A percentile compares a stretch with the other conserved stretches of the same genome.
These are phyloP conservation scores for Penicillium sclerotiorum DNA, from an alignment of 2,329 filamentous ascomycete genomes.

Conservation along the genomic window DNA sequence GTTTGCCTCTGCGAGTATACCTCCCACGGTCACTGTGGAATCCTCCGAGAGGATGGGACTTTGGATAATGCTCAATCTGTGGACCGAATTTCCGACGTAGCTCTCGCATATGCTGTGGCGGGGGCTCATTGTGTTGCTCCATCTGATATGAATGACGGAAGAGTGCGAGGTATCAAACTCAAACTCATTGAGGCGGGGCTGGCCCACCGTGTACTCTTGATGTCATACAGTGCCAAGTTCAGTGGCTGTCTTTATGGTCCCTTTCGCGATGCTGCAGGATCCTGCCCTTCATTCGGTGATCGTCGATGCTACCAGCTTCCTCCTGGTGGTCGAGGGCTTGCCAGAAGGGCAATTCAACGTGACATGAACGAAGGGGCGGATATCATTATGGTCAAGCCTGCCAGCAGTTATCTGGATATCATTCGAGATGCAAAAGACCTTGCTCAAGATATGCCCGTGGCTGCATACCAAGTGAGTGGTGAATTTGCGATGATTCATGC, in stretches of 20 bases:
- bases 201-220: constrained; percentile 85
- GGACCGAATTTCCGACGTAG: constrained; percentile 94
- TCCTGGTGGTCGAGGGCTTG: constrained; percentile 86
- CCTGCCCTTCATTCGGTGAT: constrained; percentile 87
- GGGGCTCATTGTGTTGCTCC: constrained; percentile 96
- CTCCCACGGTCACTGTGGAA: constrained; percentile 95
- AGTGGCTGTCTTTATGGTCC: constrained; percentile 94
- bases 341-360: constrained; percentile 82
- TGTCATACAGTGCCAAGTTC: constrained; percentile 99
- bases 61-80: constrained; percentile 93
- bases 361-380: constrained; percentile 95
- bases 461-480: constrained; percentile 95
- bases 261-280: constrained; percentile 94
- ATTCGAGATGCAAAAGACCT: constrained; percentile 97
- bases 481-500: constrained; percentile 99
- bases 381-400: constrained; percentile 99
- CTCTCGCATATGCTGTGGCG: constrained; percentile 92
- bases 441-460: constrained; percentile 85
- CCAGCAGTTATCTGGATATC: constrained; percentile 93
- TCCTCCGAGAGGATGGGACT: constrained; percentile 86
- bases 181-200: constrained; percentile 96
- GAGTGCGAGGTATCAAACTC: constrained; percentile 95
- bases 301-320: constrained; percentile 96
- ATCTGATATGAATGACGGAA: constrained; percentile 98
- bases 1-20: constrained; percentile 99